Conservation (phyloP, 768 basidiomycete species). For the Zangia roseola region DNA sequence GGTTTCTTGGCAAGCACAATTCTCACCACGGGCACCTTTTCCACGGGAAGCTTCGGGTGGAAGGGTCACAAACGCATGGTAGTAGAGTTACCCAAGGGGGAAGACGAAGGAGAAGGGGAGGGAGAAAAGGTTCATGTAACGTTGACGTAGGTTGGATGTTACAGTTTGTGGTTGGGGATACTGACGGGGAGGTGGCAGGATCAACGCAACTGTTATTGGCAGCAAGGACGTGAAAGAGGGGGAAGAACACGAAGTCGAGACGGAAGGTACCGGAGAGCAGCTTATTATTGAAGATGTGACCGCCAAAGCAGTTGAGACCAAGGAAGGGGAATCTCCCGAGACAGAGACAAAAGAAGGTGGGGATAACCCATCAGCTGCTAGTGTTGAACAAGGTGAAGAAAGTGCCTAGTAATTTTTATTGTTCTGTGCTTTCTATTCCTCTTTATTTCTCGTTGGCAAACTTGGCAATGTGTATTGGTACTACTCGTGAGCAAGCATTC, state of each 20-base stretch:
- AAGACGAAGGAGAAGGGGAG: constrained; percentile 46
- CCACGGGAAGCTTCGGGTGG: constrained; percentile 83
- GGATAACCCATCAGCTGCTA: constrained; percentile 14
- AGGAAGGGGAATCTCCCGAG: constrained; percentile 22
- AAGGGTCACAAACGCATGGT: constrained; percentile 69
- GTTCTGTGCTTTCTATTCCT: constrained; percentile 2
- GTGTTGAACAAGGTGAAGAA: constrained; percentile 20
- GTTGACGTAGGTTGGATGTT: constrained; percentile 55
- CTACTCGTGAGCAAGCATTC: not conserved
- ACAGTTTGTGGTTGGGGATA: not conserved
- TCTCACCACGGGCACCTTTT: constrained; percentile 58
- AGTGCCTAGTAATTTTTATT: constrained; percentile 10
- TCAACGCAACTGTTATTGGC: constrained; percentile 75
- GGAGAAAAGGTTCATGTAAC: constrained; percentile 67
- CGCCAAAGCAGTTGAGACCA: constrained; percentile 25
- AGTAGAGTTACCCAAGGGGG: constrained; percentile 57
- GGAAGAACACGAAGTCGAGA: constrained; percentile 35
- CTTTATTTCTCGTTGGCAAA: not conserved
- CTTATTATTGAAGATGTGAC: constrained; percentile 27
- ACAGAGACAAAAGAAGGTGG: constrained; percentile 24
- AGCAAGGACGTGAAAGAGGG: constrained; percentile 55
- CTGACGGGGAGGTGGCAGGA: constrained; percentile 37
- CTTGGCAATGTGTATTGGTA: not conserved
- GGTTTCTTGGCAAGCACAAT: constrained; percentile 59
- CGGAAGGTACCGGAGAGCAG: constrained; percentile 22